Conservation (phyloP, 129 eudicot species). For the Kitagawia praeruptora region DNA sequence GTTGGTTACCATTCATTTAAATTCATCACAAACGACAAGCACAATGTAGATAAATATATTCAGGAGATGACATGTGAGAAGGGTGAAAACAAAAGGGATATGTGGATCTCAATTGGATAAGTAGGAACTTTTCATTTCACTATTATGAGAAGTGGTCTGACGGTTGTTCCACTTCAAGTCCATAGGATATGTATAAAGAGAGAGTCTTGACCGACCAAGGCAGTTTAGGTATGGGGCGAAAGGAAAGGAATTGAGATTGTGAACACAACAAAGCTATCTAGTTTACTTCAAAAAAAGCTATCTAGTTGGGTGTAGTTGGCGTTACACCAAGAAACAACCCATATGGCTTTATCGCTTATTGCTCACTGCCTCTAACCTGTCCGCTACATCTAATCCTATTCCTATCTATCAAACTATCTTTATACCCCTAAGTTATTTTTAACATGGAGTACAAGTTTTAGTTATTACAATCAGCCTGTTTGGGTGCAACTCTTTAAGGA, state of each 20-base stretch:
- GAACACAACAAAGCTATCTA: neutral
- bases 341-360: neutral
- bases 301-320: neutral
- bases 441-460: no score
- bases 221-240: neutral
- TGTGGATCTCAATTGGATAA: slow-evolving; percentile 11
- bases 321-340: slow-evolving; percentile 12
- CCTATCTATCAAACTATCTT: neutral
- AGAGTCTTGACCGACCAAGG: neutral
- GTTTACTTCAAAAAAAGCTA: no score
- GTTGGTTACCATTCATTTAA: neutral
- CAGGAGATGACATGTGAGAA: neutral
- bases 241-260: neutral
- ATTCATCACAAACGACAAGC: neutral
- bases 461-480: no score
- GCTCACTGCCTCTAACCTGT: neutral
- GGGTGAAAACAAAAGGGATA: neutral
- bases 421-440: neutral
- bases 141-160: neutral
- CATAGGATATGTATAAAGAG: neutral
- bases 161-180: neutral
- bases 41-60: neutral
- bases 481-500: no score
- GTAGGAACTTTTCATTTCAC: slow-evolving; percentile 14
- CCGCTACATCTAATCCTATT: neutral